Conservation (phyloP, 2,329 filamentous ascomycete species). For the Ceratocystis diversiconidia region DNA sequence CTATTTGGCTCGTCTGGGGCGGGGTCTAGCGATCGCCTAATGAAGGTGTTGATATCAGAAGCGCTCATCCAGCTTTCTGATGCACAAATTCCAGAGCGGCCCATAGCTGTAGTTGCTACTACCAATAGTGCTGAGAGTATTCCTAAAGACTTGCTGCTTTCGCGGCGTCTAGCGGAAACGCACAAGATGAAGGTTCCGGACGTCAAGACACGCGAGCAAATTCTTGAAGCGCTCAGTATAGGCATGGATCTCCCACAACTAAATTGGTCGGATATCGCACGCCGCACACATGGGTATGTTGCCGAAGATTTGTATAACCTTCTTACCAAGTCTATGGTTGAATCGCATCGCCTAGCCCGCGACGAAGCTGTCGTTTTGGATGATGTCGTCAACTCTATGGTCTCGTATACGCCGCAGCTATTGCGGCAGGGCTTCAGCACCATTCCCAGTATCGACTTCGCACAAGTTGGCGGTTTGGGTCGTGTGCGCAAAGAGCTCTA, state of each 20-base stretch:
- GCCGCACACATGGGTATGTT: constrained; percentile 81
- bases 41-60: constrained; percentile 24
- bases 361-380: constrained; percentile 21
- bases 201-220: constrained; percentile 60
- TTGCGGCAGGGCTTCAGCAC: constrained; percentile 86
- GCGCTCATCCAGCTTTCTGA: constrained; percentile 12
- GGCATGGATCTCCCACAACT: constrained; percentile 51
- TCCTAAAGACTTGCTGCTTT: constrained; percentile 60
- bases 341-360: neutral
- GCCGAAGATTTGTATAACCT: constrained; percentile 69
- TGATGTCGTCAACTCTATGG: constrained; percentile 62
- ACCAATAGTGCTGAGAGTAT: constrained; percentile 80
- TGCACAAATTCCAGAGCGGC: constrained; percentile 23
- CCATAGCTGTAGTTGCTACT: constrained; percentile 79
- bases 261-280: constrained; percentile 60
- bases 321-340: constrained; percentile 30
- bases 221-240: constrained; percentile 58
- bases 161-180: constrained; percentile 66
- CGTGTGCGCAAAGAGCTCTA: constrained; percentile 69
- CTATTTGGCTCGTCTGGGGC: constrained; percentile 23
- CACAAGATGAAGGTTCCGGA: constrained; percentile 82
- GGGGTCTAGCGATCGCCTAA: constrained; percentile 55
- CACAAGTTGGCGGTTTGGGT: constrained; percentile 73
- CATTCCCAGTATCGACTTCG: constrained; percentile 85
- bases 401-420: constrained; percentile 48